Evolutionary conservation across 371 early-diverging fungal genomes (phyloP), one percentile per base, ranked within the genome.

Genomic region (Ordospora colligata): DNA sequence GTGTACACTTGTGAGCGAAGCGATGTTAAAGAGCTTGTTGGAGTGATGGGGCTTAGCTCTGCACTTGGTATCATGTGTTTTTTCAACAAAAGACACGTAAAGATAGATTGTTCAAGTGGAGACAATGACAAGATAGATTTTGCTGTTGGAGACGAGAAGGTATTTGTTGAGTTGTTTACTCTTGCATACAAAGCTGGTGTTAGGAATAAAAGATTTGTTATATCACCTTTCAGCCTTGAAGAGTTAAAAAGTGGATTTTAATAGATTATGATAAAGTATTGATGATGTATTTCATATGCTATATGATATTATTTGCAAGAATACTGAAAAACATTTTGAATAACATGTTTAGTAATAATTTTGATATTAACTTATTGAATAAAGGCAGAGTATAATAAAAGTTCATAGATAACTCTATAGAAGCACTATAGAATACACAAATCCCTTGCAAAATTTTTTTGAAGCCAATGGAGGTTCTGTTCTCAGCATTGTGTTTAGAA

Each of bases 381-480:
- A 32, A 32, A 32, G 1, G 32, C 32, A 32, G 32, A 32, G 5
- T 32, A 32, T 32, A 32, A 32, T 2, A 32, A 32, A 32, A 32
- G 32, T 5, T 32, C 2, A 5, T 32, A 5, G 5, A 32, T 32
- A 32, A 1, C 1, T 14, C 19, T 25, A 58, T 27, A 58, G 58
- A 14, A 58, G 58, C 37, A 37, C 58, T n/a, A 58, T 58, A 11
- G 58, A 70, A 69, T 69, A 76, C 32, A 52, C 62, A 47, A 75
- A 75, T 62, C 69, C 75, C 44, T 69, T 75, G 37, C 67, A 62
- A 11, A 68, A 46, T 44, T 17, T 68, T 49, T 75, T 75, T 44
- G 49, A 49, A 8, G 58, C 46, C n/a, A 67, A 7, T 9, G 75
- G 75, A 12, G 67, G 75, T 22, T 68, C 63, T 40, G 44, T 17